phyloP scores from a whole-genome alignment of 2,329 filamentous ascomycete genomes.

The Penicillium sp. region DNA sequence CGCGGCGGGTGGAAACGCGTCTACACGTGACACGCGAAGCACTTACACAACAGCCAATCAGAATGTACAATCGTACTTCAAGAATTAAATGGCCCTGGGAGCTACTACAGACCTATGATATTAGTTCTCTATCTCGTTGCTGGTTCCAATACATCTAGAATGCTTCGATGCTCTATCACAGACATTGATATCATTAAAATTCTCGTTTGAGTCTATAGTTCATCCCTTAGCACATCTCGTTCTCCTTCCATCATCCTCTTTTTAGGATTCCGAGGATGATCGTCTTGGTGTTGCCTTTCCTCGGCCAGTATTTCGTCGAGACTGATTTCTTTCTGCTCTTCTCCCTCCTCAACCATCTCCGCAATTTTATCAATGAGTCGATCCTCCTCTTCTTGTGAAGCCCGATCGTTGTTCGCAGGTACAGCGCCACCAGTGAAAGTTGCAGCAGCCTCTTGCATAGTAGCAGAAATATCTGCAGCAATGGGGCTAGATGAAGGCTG shows the following conservation, averaged over 20 bases:
- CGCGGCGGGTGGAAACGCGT: conserved; percentile 31
- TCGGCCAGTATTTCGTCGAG: conserved; percentile 39
- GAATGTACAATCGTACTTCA: conserved; percentile 9
- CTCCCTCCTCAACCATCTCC: conserved; percentile 37
- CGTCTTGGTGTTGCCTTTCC: conserved; percentile 37
- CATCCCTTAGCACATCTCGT: conserved; percentile 34
- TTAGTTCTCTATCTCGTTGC: background rate
- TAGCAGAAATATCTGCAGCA: conserved; percentile 19
- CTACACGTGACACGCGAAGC: conserved; percentile 35
- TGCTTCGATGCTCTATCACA: background rate
- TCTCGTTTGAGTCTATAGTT: conserved; percentile 30
- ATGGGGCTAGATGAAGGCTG: conserved; percentile 24
- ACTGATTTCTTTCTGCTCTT: conserved; percentile 26
- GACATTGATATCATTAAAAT: conserved; percentile 14
- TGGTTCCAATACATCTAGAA: no score
- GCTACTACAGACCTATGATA: background rate
- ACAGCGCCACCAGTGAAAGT: conserved; percentile 15
- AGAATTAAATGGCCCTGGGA: background rate
- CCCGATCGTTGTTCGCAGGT: conserved; percentile 7
- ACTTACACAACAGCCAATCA: conserved; percentile 23
- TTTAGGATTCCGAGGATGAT: conserved; percentile 47
- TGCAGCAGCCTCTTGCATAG: conserved; percentile 24
- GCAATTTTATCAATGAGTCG: conserved; percentile 45
- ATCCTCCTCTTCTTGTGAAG: conserved; percentile 27
- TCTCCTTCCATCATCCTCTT: conserved; percentile 51